Conservation (phyloP, 2,329 filamentous ascomycete species). For the Clonostachys solani region DNA sequence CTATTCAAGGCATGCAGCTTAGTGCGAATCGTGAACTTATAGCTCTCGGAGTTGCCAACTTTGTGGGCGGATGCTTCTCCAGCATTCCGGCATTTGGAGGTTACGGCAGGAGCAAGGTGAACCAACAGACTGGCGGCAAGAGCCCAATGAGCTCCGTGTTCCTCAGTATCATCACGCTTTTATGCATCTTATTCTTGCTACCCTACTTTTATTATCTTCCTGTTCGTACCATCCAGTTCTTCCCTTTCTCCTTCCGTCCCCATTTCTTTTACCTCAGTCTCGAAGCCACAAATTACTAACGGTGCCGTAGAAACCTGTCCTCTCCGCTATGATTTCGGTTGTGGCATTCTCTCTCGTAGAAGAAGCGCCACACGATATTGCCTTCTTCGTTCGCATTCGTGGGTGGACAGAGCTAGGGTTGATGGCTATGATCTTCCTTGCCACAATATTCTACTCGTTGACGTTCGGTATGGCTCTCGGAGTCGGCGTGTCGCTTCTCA, state of each 20-base stretch:
- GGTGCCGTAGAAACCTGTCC: conserved; percentile 71
- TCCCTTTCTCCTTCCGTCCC: neutral
- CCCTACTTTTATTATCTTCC: conserved; percentile 95
- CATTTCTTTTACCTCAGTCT: neutral
- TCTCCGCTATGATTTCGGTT: conserved; percentile 91
- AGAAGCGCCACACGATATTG: conserved; percentile 88
- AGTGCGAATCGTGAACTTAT: conserved; percentile 93
- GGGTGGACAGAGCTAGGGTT: conserved; percentile 83
- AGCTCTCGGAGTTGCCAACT: conserved; percentile 83
- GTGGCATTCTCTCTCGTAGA: conserved; percentile 94
- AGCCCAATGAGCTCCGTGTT: conserved; percentile 93
- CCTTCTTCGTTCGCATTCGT: conserved; percentile 81
- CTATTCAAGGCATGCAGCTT: conserved; percentile 74
- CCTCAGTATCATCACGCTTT: conserved; percentile 74
- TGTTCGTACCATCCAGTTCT: conserved; percentile 45
- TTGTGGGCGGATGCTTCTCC: conserved; percentile 91
- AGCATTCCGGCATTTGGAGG: conserved; percentile 91
- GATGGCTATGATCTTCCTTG: conserved; percentile 85
- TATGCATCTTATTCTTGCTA: conserved; percentile 77
- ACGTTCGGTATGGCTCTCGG: conserved; percentile 91
- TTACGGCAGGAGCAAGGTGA: conserved; percentile 94
- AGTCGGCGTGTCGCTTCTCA: conserved; percentile 83
- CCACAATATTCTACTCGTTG: conserved; percentile 93
- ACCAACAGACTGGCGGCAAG: conserved; percentile 83
- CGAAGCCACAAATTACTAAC: neutral